Base-by-base conservation (phyloP, 768 basidiomycete species). In the Rhodotorula kratochvilovae region DNA sequence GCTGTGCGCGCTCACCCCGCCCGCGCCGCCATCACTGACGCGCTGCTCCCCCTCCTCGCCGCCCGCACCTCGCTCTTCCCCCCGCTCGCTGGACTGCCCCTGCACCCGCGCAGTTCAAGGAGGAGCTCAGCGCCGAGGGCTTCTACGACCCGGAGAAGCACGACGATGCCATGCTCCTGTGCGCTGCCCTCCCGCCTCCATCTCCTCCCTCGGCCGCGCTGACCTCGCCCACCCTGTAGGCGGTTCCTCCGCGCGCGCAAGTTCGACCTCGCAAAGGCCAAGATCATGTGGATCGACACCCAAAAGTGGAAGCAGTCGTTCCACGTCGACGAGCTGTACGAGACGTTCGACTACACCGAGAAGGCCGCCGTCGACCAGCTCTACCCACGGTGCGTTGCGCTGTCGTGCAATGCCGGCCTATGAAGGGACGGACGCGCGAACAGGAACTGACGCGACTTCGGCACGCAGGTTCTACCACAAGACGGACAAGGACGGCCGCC, bases 401-500 rank as follows among this genome's bases (percentile, higher is more conserved):
- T 12, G 12, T 19, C 42, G 39, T 13, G n/a, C 25, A 39, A 6
- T 3, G 12, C 39, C 56, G 27, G 35, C 21, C 27, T 67, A 50
- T 50, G 25, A 13, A 27, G 17, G 48, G n/a, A n/a, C n/a, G n/a
- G n/a, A n/a, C n/a, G n/a, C n/a, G n/a, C n/a, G n/a, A n/a, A n/a
- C n/a, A n/a, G 19, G 17, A 50, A 50, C 12, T 35, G 54, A 63
- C 66, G 63, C 19, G 67, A 4, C 61, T 67, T 65, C n/a, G n/a
- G n/a, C n/a, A n/a, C n/a, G n/a, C n/a, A n/a, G n/a, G 39, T 76
- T 76, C 76, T 78, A 97, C 81, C 95, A 98, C 83, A 94, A 91
- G 83, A 89, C 84, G 75, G 95, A 98, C 84, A 92, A 89, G 91
- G 93, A 96, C 76, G 95, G 95, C 29, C 88, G 94, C 68, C 96